A percentile compares a stretch with the other conserved stretches of the same genome.
Conservation (phyloP, 2,329 filamentous ascomycete species). For the Cladosporium cucumerinum region DNA sequence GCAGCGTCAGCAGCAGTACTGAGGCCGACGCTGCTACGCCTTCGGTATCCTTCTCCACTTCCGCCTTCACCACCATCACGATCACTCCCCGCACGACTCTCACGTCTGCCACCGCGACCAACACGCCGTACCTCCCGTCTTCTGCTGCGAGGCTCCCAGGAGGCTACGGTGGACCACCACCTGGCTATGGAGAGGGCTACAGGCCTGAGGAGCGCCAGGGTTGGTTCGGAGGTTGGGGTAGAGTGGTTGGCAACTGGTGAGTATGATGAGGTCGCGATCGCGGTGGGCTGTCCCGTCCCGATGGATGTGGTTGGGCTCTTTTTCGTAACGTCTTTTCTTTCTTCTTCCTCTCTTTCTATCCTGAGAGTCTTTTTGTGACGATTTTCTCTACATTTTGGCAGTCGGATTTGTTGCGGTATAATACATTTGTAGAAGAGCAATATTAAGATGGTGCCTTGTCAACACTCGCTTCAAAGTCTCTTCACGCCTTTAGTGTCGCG, state of each 20-base stretch:
- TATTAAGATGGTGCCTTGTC: neutral
- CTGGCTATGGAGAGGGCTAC: conserved; percentile 16
- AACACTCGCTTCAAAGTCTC: neutral
- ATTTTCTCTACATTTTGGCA: neutral
- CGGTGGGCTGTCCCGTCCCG: neutral
- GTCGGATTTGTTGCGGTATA: neutral
- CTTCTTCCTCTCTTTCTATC: neutral
- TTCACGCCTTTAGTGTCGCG: neutral
- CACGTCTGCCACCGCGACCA: conserved; percentile 6
- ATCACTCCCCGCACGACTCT: conserved; percentile 5
- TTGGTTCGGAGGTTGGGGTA: conserved; percentile 15
- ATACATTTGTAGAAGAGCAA: neutral
- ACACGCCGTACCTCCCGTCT: conserved; percentile 18
- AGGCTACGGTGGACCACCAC: conserved; percentile 13
- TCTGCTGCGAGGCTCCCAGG: conserved; percentile 14
- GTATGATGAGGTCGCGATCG: neutral
- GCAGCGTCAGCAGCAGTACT: conserved; percentile 2
- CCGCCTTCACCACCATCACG: conserved; percentile 17
- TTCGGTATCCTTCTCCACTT: neutral
- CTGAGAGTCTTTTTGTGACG: neutral
- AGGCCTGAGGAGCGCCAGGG: conserved; percentile 1
- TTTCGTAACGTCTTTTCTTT: neutral
- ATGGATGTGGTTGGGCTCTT: neutral
- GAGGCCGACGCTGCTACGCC: neutral
- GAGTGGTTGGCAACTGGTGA: conserved; percentile 9